Conservation (phyloP, 2,329 filamentous ascomycete genomes). For the Hymenoscyphus occultus region DNA sequence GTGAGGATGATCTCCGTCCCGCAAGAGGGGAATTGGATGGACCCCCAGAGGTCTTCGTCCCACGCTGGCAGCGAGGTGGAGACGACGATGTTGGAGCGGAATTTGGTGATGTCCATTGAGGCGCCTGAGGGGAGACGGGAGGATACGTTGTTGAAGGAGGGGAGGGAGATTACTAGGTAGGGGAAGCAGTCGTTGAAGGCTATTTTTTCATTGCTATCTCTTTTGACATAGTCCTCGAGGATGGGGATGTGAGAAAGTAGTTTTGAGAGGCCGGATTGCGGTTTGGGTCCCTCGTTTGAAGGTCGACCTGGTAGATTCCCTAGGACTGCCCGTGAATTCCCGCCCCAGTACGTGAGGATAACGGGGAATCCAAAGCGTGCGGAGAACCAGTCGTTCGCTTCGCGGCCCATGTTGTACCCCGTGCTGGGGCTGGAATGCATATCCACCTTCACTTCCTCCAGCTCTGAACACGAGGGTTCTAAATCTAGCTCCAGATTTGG, state of each 20-base stretch:
- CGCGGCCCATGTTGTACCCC: constrained; percentile 61
- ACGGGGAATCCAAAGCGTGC: constrained; percentile 60
- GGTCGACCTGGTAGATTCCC: constrained; percentile 41
- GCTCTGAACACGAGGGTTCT: constrained; percentile 40
- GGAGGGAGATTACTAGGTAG: constrained; percentile 67
- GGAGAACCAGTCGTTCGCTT: constrained; percentile 65
- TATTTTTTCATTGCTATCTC: constrained; percentile 47
- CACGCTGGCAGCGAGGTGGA: constrained; percentile 55
- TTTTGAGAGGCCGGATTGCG: constrained; percentile 15
- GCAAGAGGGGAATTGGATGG: constrained; percentile 36
- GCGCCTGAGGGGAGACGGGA: constrained; percentile 48
- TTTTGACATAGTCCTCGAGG: constrained; percentile 19
- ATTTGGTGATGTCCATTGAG: constrained; percentile 62
- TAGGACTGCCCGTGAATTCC: constrained; percentile 56
- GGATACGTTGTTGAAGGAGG: constrained; percentile 67
- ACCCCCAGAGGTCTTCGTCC: constrained; percentile 71
- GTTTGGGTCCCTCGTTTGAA: constrained; percentile 19
- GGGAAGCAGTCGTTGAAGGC: constrained; percentile 74
- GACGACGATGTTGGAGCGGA: constrained; percentile 71
- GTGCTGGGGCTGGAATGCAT: constrained; percentile 58
- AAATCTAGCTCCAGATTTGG: constrained; percentile 54
- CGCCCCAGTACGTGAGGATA: constrained; percentile 63
- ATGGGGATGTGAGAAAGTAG: constrained; percentile 24
- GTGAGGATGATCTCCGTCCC: constrained; percentile 53
- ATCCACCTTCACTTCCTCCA: constrained; percentile 50